Evolutionary conservation across 2,329 filamentous ascomycete genomes (phyloP).

Genomic region (Huntiella savannae): DNA sequence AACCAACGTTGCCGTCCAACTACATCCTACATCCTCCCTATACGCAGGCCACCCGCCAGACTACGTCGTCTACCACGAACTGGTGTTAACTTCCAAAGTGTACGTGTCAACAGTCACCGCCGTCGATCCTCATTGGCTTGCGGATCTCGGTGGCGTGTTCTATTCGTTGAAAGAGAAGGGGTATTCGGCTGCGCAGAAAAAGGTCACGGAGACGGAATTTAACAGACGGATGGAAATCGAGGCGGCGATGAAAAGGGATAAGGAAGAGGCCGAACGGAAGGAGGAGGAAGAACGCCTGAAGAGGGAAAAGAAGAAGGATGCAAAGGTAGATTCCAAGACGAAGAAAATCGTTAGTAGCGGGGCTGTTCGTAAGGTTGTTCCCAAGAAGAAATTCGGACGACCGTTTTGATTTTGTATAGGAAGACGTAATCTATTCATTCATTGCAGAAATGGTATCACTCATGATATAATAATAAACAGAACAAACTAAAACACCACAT

Average conservation of each 20-base stretch:
- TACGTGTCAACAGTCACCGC: slow-evolving; percentile 96
- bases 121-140: slow-evolving; percentile 93
- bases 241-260: slow-evolving; percentile 75
- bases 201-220: slow-evolving; percentile 78
- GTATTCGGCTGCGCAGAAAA: slow-evolving; percentile 70
- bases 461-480: slow-evolving; percentile 1
- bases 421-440: slow-evolving; percentile 3
- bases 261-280: slow-evolving; percentile 43
- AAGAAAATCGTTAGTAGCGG: slow-evolving; percentile 45
- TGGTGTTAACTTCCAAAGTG: slow-evolving; percentile 90
- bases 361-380: slow-evolving; percentile 33
- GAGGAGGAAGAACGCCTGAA: slow-evolving; percentile 30
- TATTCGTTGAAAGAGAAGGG: slow-evolving; percentile 97
- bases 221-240: slow-evolving; percentile 88
- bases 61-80: slow-evolving; percentile 94
- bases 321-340: slow-evolving; percentile 14
- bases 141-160: slow-evolving; percentile 89
- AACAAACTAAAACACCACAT: slow-evolving; percentile 4
- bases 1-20: slow-evolving; percentile 80
- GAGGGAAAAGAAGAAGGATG: slow-evolving; percentile 25
- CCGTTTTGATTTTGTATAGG: slow-evolving; percentile 8
- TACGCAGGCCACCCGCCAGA: slow-evolving; percentile 93
- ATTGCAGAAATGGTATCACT: background rate
- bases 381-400: slow-evolving; percentile 12
- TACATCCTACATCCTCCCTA: slow-evolving; percentile 83